A percentile compares a stretch with the other conserved stretches of the same genome.
Conservation (phyloP, 176 grass and related monocot genomes). For the Saccharum spontaneum region DNA sequence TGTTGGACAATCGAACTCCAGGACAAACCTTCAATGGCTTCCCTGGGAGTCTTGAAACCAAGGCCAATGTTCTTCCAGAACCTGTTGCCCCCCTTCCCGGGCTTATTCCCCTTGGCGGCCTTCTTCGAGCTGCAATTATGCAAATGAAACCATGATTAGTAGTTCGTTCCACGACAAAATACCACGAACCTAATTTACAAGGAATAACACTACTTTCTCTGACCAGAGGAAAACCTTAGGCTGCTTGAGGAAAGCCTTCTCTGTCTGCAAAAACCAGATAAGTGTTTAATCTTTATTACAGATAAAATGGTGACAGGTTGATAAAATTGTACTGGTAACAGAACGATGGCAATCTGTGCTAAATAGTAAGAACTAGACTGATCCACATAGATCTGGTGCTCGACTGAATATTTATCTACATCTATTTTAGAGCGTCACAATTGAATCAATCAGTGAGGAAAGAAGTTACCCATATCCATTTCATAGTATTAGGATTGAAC, state of each 20-base stretch:
- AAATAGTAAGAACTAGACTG: background rate
- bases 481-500: background rate
- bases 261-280: constrained; percentile 27
- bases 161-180: background rate
- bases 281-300: background rate
- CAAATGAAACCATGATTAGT: background rate
- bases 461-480: background rate
- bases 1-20: background rate
- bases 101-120: constrained; percentile 23
- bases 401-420: background rate
- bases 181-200: background rate
- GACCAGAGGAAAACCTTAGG: constrained; percentile 53
- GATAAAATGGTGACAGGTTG: constrained; percentile 1
- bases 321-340: background rate
- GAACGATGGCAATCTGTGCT: background rate
- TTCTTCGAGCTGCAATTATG: constrained; percentile 23
- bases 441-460: background rate
- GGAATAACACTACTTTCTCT: background rate
- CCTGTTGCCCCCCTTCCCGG: constrained; percentile 34
- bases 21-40: constrained; percentile 40
- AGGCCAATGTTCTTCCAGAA: constrained; percentile 41
- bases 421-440: background rate
- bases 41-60: constrained; percentile 36
- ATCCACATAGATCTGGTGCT: background rate
- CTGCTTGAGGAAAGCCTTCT: constrained; percentile 44